Evolutionary conservation across 176 grass and related monocot species (phyloP), one percentile per base, ranked within the genome.

Genomic region (Aegilops umbellulata): DNA sequence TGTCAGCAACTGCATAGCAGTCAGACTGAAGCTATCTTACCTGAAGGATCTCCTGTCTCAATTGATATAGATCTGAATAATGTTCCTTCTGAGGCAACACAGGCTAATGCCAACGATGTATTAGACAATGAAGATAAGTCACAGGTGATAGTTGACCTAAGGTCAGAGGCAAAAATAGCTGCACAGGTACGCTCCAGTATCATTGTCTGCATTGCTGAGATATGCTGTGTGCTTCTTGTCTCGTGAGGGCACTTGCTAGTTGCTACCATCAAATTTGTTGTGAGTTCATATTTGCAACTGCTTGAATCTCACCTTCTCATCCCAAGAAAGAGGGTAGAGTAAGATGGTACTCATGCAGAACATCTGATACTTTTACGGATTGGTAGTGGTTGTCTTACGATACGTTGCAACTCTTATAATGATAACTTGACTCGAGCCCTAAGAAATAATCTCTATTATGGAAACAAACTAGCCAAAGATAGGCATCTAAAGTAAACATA

Each of bases 111-210:
- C 61, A 81, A 81, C 60, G 74, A 89, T 65, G 75, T 19, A 57
- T 27, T 83, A 82, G 72, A 78, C 14, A 89, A 82, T 65, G 78
- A 82, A 85, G 87, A 87, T 63, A 85, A 55, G 42, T 23, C 89
- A 38, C 77, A 71, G 5, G 64, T 80, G 82, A 41, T 44, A 78
- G 57, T 89, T 84, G 90, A 98, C 80, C 89, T 95, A 55, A 83
- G 83, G 61, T 92, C 91, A 71, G 95, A 95, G 76, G 93, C 93
- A 35, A 95, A 90, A 79, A 78, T 92, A 70, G 86, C 93, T 82
- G 82, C 80, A 69, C 90, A 94, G 90, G 93, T 93, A 88, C 27
- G 70, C 73, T 75, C 70, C 67, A 82, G 19, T 26, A 51, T 30
- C 58, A 83, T 83, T 29, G 39, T 65, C 58, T 11, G 24, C 66